Percentiles rank a stretch among this genome's conserved stretches.
Conservation (phyloP, 2,329 filamentous ascomycete species). For the Sarocladium brachiariae region DNA sequence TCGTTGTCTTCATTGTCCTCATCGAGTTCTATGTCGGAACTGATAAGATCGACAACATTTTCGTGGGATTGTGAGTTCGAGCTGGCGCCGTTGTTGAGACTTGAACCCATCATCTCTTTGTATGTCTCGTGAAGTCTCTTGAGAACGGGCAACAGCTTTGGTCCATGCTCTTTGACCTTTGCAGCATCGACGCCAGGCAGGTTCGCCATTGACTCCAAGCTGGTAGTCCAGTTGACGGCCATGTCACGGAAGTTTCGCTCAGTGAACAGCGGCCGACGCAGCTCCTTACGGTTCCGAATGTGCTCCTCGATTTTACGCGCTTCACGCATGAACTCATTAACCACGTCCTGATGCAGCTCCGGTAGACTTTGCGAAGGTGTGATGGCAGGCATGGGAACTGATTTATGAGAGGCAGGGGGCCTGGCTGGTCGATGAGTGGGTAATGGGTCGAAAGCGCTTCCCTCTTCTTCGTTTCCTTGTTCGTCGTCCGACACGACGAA, state of each 20-base stretch:
- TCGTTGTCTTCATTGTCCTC: slow-evolving; percentile 32
- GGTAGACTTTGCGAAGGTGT: slow-evolving; percentile 28
- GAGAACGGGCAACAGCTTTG: slow-evolving; percentile 53
- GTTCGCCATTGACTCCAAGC: slow-evolving; percentile 51
- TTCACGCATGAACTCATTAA: slow-evolving; percentile 58
- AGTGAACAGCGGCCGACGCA: slow-evolving; percentile 58
- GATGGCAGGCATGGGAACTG: neutral
- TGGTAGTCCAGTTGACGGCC: slow-evolving; percentile 61
- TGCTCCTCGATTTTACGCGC: slow-evolving; percentile 55
- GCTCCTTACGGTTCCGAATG: slow-evolving; percentile 51
- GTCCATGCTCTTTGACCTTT: slow-evolving; percentile 56
- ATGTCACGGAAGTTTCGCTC: slow-evolving; percentile 66
- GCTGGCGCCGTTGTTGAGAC: slow-evolving; percentile 12
- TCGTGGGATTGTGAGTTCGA: slow-evolving; percentile 15
- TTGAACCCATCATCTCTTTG: slow-evolving; percentile 40
- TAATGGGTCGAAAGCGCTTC: slow-evolving; percentile 41
- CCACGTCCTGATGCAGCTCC: slow-evolving; percentile 54
- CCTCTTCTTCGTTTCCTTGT: slow-evolving; percentile 28
- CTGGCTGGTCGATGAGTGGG: slow-evolving; percentile 30
- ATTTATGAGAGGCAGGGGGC: slow-evolving; percentile 18
- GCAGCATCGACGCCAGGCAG: slow-evolving; percentile 58
- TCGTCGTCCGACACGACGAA: slow-evolving; percentile 41
- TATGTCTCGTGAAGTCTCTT: slow-evolving; percentile 39
- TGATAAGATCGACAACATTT: slow-evolving; percentile 50
- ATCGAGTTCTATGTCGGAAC: slow-evolving; percentile 33